A percentile compares a stretch with the other conserved stretches of the same genome.
These are phyloP conservation scores for Hydrangea macrophylla DNA, from an alignment of 148 eudicot species.

Conservation along the genomic window DNA sequence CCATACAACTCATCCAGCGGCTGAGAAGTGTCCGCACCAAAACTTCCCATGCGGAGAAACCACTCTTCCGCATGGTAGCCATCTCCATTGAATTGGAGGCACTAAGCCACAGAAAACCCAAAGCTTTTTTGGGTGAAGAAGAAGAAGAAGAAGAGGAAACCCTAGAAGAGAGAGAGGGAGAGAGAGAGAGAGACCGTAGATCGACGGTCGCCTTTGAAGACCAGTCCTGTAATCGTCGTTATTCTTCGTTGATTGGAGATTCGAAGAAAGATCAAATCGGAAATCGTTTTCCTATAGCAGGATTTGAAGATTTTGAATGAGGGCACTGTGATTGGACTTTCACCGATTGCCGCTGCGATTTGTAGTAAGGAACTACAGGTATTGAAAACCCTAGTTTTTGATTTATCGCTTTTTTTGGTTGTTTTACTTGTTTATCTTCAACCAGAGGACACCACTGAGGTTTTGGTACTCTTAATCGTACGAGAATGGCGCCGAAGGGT, in stretches of 20 bases:
- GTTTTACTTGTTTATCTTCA: slow-evolving; percentile 7
- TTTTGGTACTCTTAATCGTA: too few relatives aligned
- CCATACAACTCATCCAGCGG: too few relatives aligned
- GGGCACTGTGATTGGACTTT: too few relatives aligned
- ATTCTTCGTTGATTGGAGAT: slow-evolving; percentile 1
- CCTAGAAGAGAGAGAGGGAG: too few relatives aligned
- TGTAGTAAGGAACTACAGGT: slow-evolving; percentile 7
- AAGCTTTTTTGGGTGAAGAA: not conserved
- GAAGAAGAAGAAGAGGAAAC: not conserved
- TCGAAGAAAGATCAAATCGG: too few relatives aligned
- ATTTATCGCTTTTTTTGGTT: slow-evolving; percentile 10
- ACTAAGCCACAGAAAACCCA: not conserved
- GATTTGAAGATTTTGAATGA: not conserved
- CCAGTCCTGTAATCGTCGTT: not conserved
- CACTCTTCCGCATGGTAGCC: too few relatives aligned
- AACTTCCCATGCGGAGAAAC: too few relatives aligned
- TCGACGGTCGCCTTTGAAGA: not conserved
- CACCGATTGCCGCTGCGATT: slow-evolving; percentile 2
- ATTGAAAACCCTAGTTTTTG: slow-evolving; percentile 14
- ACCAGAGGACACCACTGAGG: slow-evolving; percentile 5
- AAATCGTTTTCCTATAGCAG: not conserved
- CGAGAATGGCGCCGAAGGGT: too few relatives aligned
- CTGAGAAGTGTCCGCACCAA: too few relatives aligned
- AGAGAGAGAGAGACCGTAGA: too few relatives aligned
- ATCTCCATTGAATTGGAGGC: too few relatives aligned